Evolutionary conservation across 164 flowering plant species (phyloP).

Genomic region (Cinnamomum micranthum): DNA sequence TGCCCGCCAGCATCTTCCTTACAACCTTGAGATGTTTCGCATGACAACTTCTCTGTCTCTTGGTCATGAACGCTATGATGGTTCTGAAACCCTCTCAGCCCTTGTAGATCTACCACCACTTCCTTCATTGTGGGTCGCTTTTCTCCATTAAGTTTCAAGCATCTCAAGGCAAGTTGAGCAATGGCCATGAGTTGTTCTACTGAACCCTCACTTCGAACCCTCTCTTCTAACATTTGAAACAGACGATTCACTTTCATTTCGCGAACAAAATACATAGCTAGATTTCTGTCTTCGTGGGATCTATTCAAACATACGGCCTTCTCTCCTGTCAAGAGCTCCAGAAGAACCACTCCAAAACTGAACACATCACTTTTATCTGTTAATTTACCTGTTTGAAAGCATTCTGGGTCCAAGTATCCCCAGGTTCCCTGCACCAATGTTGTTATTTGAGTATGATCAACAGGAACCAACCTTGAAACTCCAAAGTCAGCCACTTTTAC

Average conservation of each 20-base stretch:
- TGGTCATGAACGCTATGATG: no score
- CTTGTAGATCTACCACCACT: conserved; percentile 11
- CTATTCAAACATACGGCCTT: conserved; percentile 14
- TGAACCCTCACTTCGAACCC: background rate
- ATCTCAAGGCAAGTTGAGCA: conserved; percentile 8
- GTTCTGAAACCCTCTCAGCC: background rate
- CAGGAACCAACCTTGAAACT: conserved; percentile 32
- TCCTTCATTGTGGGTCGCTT: conserved; percentile 19
- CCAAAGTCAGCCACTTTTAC: conserved; percentile 50
- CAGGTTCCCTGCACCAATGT: conserved; percentile 43
- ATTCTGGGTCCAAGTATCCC: conserved; percentile 48
- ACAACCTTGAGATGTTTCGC: no score
- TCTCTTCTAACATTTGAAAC: conserved; percentile 18
- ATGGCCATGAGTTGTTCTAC: background rate
- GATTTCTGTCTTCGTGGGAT: background rate
- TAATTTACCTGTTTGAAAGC: conserved; percentile 26
- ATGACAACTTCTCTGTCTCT: no score
- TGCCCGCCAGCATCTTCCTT: no score
- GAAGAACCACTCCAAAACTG: conserved; percentile 39
- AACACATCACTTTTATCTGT: conserved; percentile 46
- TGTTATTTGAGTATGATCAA: conserved; percentile 25
- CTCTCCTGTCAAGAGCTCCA: conserved; percentile 30
- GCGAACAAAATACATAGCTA: background rate
- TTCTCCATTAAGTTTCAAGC: conserved; percentile 9
- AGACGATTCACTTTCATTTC: conserved; percentile 16